Percentiles rank a stretch among this genome's conserved stretches.
Evolutionary conservation across 2,329 filamentous ascomycete genomes (phyloP).

Genomic region (Alternaria arborescens): DNA sequence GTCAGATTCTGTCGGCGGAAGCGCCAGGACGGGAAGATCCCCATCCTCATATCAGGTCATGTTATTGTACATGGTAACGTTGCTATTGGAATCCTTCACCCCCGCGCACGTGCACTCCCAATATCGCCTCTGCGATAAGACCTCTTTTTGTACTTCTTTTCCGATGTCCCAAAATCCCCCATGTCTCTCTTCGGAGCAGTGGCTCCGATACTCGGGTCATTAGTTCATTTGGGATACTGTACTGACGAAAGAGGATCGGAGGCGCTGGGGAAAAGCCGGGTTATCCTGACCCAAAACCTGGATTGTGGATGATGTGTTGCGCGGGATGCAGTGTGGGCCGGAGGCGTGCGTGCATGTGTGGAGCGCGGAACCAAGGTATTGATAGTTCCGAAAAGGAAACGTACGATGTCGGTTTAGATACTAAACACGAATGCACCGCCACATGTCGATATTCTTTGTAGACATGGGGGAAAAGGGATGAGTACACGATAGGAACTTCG

Average conservation of each 20-base stretch:
- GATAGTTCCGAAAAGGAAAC: slow-evolving; percentile 5
- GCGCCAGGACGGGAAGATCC: slow-evolving; percentile 15
- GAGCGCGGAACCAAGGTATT: slow-evolving; percentile 12
- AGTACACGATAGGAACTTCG: slow-evolving; percentile 3
- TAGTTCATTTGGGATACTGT: slow-evolving; percentile 1
- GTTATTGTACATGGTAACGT: slow-evolving; percentile 5
- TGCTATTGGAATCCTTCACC: neutral
- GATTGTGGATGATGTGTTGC: slow-evolving; percentile 7
- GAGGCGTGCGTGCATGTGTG: slow-evolving; percentile 7
- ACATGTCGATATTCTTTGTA: slow-evolving; percentile 7
- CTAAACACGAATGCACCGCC: slow-evolving; percentile 15
- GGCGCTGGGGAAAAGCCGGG: slow-evolving; percentile 1
- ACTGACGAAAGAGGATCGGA: neutral
- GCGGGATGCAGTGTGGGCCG: slow-evolving; percentile 5
- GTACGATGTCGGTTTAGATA: neutral
- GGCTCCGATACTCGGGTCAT: slow-evolving; percentile 2
- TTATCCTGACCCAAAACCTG: slow-evolving; percentile 11
- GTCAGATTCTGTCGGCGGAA: slow-evolving; percentile 8
- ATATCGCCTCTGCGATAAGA: neutral
- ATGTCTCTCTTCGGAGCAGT: slow-evolving; percentile 1
- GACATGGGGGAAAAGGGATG: neutral
- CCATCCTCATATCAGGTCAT: neutral
- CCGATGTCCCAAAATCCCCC: neutral
- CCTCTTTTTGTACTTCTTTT: neutral
- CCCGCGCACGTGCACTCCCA: slow-evolving; percentile 1